Evolutionary conservation across 2,329 filamentous ascomycete genomes (phyloP).

Genomic region (Didymella arachidicola): DNA sequence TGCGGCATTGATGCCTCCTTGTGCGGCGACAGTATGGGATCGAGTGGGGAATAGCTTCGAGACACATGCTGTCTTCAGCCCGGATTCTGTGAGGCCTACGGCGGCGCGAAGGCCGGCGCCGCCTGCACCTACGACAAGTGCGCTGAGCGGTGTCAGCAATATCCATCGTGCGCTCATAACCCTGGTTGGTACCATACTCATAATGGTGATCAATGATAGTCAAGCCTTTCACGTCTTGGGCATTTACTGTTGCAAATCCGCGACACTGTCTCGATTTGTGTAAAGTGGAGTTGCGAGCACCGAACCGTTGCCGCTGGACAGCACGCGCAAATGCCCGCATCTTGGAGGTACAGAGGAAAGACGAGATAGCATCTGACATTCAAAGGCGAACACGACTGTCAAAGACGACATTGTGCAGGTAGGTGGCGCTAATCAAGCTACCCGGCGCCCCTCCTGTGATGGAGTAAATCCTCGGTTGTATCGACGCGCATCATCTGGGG

Average conservation of each 20-base stretch:
- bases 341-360: not conserved
- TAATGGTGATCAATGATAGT: slow-evolving; percentile 48
- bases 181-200: slow-evolving; percentile 31
- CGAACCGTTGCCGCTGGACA: slow-evolving; percentile 28
- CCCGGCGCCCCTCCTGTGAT: slow-evolving; percentile 29
- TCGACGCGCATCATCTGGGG: slow-evolving; percentile 8
- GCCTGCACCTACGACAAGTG: slow-evolving; percentile 61
- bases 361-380: not conserved
- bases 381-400: not conserved
- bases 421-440: slow-evolving; percentile 32
- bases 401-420: slow-evolving; percentile 17
- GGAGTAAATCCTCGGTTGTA: slow-evolving; percentile 34
- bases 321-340: slow-evolving; percentile 41
- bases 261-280: slow-evolving; percentile 17
- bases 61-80: slow-evolving; percentile 70
- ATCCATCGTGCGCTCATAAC: not conserved
- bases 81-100: slow-evolving; percentile 69
- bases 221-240: slow-evolving; percentile 28
- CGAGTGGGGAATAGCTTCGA: slow-evolving; percentile 70
- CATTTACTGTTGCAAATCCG: slow-evolving; percentile 30
- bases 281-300: slow-evolving; percentile 16
- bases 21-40: slow-evolving; percentile 71
- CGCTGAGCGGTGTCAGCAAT: slow-evolving; percentile 33
- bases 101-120: slow-evolving; percentile 70
- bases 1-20: slow-evolving; percentile 69